Conservation (phyloP, 1,284 basidiomycete genomes). For the Bjerkandera adusta region DNA sequence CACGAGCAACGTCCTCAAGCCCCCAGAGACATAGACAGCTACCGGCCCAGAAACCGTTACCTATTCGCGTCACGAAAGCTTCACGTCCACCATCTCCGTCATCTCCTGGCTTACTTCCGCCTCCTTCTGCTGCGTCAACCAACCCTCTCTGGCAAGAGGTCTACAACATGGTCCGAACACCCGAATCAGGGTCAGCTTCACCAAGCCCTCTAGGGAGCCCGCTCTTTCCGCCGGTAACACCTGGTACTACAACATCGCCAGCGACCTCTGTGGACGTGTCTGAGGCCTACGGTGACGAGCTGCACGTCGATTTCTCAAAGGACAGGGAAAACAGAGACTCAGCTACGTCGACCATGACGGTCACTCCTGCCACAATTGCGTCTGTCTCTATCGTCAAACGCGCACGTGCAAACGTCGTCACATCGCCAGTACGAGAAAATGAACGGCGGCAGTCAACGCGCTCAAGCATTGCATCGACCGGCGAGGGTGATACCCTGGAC, state of each 20-base stretch:
- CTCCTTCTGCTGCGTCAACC: constrained; percentile 15
- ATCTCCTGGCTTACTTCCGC: constrained; percentile 13
- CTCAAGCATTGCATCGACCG: constrained; percentile 12
- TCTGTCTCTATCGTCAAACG: constrained; percentile 27
- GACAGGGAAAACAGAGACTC: constrained; percentile 34
- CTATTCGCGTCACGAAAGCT: constrained; percentile 21
- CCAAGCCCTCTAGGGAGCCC: constrained; percentile 8
- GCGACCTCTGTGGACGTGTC: constrained; percentile 8
- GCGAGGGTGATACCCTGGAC: constrained; percentile 13
- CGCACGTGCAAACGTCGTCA: constrained; percentile 27
- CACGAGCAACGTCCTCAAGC: constrained; percentile 4
- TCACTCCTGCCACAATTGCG: constrained; percentile 33
- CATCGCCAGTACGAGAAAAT: constrained; percentile 21
- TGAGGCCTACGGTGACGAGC: constrained; percentile 15
- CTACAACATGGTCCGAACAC: constrained; percentile 21
- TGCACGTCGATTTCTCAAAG: constrained; percentile 20
- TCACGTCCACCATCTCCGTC: constrained; percentile 11
- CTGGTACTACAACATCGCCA: constrained; percentile 1
- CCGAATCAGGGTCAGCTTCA: constrained; percentile 6
- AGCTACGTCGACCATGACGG: constrained; percentile 31
- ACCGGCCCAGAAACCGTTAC: constrained; percentile 27
- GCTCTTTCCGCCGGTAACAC: constrained; percentile 5
- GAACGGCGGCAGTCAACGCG: constrained; percentile 7
- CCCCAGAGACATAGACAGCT: constrained; percentile 12
- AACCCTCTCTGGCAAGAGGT: constrained; percentile 27